Evolutionary conservation across 371 early-diverging fungal genomes (phyloP), one percentile per base, ranked within the genome.

Genomic region (Lichtheimia ornata): DNA sequence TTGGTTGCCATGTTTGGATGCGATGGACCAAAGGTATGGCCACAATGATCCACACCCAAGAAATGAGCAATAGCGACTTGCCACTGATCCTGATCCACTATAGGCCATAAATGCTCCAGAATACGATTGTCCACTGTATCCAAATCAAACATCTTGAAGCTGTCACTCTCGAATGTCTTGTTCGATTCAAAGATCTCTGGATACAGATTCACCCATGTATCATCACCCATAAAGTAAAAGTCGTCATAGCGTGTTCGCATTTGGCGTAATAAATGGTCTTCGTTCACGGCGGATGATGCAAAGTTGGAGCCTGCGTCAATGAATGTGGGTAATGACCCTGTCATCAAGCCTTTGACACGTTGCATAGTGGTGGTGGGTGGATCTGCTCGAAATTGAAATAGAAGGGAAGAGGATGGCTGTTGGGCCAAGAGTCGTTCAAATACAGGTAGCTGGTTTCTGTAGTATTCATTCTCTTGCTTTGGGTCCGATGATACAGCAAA

Each of bases 341-440:
- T 94, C 63, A 89, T 93, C 18, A 98, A 62, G 0, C 92, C 97
- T 71, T 96, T 96, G 61, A 98, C 79, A 4, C 99, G 87, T 74
- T 98, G 97, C 73, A 94, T 81, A 0, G 97, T 97, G 0, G 99
- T 97, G 0, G 97, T 98, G 2, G 99, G 97, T n/a, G 99, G 94
- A 72, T 98, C 98, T 0, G 96, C 95, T 1, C 88, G 81, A 57
- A 89, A 94, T 45, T 92, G 89, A 62, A 86, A 93, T n/a, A 94
- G 76, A 17, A 91, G 76, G 0, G 91, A 72, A 50, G 91, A 78
- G 5, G 74, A 73, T 0, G 95, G 93, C 14, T 84, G 76, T 2
- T 65, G 57, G 7, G 61, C 42, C 11, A 84, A 66, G 4, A 90
- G 65, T 7, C 77, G 61, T 24, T 87, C 79, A 18, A 96, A 63